Evolutionary conservation across 2,329 filamentous ascomycete genomes (phyloP).

Genomic region (Beauveria brongniartii): DNA sequence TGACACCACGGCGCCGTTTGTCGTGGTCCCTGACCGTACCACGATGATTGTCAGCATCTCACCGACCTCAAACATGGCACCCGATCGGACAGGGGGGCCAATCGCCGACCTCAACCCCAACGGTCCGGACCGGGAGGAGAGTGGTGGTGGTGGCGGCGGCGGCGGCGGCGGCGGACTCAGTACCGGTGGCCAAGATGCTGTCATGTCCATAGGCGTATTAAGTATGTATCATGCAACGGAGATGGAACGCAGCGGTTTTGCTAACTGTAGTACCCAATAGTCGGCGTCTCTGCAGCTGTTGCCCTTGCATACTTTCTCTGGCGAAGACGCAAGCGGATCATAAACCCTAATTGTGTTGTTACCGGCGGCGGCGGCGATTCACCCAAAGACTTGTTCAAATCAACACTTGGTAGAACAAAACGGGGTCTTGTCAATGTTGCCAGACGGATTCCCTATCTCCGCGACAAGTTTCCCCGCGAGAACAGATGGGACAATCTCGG

Average conservation of each 20-base stretch:
- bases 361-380: not conserved
- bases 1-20: not conserved
- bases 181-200: not conserved
- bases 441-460: not conserved
- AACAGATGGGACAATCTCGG: constrained; percentile 3
- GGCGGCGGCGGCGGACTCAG: not conserved
- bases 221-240: not conserved
- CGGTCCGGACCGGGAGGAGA: not conserved
- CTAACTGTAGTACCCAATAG: not conserved
- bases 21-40: not conserved
- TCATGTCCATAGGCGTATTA: constrained; percentile 2
- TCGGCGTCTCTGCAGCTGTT: not conserved
- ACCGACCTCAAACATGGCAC: not conserved
- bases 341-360: not conserved
- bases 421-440: not conserved
- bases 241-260: not conserved
- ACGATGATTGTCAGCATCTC: not conserved
- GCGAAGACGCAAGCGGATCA: constrained; percentile 4
- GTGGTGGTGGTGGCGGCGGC: not conserved
- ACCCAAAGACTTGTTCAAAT: not conserved
- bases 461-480: not conserved
- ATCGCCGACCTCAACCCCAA: not conserved
- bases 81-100: not conserved
- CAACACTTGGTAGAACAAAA: not conserved
- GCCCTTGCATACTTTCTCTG: constrained; percentile 1